Evolutionary conservation across 2,329 filamentous ascomycete species (phyloP).

Genomic region (Fusarium succisae): DNA sequence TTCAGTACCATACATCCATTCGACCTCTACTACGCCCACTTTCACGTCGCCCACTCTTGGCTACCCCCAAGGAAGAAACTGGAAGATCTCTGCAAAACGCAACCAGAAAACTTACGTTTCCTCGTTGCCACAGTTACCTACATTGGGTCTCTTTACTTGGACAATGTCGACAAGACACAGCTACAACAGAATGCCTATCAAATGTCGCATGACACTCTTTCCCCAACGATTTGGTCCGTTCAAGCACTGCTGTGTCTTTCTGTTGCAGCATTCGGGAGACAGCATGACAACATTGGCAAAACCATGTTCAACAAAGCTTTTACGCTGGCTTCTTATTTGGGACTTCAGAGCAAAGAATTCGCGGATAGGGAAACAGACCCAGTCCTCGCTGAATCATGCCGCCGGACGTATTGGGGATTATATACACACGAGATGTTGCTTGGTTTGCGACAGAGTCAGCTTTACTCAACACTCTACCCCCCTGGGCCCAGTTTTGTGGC

Average conservation of each 20-base stretch:
- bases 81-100: not conserved
- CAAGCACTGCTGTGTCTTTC: constrained; percentile 36
- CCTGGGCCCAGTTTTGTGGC: not conserved
- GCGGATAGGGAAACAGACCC: constrained; percentile 16
- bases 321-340: constrained; percentile 26
- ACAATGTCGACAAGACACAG: not conserved
- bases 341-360: constrained; percentile 32
- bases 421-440: constrained; percentile 36
- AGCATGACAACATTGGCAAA: not conserved
- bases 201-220: constrained; percentile 21
- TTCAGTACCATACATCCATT: constrained; percentile 4
- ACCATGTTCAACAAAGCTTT: constrained; percentile 17
- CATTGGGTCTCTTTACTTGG: constrained; percentile 34
- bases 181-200: constrained; percentile 20
- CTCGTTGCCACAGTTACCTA: constrained; percentile 26
- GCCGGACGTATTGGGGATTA: constrained; percentile 40
- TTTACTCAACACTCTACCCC: constrained; percentile 15
- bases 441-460: constrained; percentile 16
- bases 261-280: constrained; percentile 30
- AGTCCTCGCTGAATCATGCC: constrained; percentile 37
- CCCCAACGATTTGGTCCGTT: constrained; percentile 36
- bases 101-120: constrained; percentile 8
- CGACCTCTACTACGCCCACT: constrained; percentile 38
- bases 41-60: constrained; percentile 39
- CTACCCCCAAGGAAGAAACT: constrained; percentile 30